Evolutionary conservation across 345 rosid species (phyloP).

Genomic region (Gossypioides kirkii): DNA sequence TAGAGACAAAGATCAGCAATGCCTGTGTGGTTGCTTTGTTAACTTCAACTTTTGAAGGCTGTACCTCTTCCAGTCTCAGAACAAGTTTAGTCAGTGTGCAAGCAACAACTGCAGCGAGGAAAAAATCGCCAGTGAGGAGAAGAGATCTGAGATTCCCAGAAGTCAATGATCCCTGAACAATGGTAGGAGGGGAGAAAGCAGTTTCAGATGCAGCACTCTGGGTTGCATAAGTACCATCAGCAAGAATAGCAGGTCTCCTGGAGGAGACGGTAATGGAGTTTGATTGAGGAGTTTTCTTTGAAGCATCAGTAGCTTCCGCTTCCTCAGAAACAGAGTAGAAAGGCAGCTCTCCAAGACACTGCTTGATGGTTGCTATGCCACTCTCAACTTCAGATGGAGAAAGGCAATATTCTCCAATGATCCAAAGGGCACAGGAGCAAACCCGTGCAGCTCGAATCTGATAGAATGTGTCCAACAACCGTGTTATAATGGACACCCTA

Average conservation of each 20-base stretch:
- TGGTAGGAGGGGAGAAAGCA: constrained; percentile 58
- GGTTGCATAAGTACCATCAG: constrained; percentile 82
- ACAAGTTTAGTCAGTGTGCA: constrained; percentile 89
- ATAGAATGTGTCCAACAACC: constrained; percentile 77
- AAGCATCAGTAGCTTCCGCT: constrained; percentile 48
- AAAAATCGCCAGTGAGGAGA: constrained; percentile 91
- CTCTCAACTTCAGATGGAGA: constrained; percentile 73
- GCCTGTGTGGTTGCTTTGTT: constrained; percentile 61
- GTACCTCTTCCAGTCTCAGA: constrained; percentile 92
- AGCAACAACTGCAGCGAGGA: constrained; percentile 92
- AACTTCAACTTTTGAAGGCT: constrained; percentile 69
- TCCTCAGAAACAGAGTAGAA: constrained; percentile 58
- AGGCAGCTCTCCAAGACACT: constrained; percentile 76
- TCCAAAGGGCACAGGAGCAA: constrained; percentile 77
- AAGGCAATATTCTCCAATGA: constrained; percentile 72
- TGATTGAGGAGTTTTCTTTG: constrained; percentile 44
- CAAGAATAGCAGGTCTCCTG: constrained; percentile 66
- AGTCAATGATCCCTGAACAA: constrained; percentile 64
- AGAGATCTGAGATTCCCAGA: constrained; percentile 85
- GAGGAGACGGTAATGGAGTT: constrained; percentile 54
- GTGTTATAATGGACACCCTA: constrained; percentile 65
- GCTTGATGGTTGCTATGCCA: constrained; percentile 65
- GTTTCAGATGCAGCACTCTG: constrained; percentile 85
- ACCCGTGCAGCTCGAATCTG: constrained; percentile 80
- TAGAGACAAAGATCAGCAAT: constrained; percentile 79